Conservation (phyloP, 2,329 filamentous ascomycete genomes). For the Fusarium chlamydosporum region DNA sequence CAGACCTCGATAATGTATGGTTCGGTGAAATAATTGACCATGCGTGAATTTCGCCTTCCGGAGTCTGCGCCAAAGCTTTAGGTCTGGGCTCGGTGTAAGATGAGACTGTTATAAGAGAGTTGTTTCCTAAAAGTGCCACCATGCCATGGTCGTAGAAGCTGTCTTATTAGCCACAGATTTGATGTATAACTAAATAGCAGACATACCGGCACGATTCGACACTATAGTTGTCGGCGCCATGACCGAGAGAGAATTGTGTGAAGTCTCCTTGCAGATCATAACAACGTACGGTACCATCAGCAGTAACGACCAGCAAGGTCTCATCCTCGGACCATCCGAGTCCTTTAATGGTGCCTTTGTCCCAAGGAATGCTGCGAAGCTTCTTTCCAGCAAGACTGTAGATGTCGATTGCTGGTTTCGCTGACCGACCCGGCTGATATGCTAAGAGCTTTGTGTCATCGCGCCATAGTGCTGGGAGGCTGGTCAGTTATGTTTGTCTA, state of each 20-base stretch:
- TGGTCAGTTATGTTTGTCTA: constrained; percentile 22
- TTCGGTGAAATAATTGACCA: constrained; percentile 92
- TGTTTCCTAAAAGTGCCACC: constrained; percentile 91
- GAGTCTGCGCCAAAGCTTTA: constrained; percentile 81
- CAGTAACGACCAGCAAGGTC: constrained; percentile 86
- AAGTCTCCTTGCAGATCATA: constrained; percentile 97
- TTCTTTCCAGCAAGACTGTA: constrained; percentile 94
- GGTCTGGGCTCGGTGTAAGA: constrained; percentile 93
- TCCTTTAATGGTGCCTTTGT: constrained; percentile 87
- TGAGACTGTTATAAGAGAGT: constrained; percentile 86
- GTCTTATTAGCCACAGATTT: constrained; percentile 28
- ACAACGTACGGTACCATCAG: constrained; percentile 90
- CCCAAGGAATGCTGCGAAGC: constrained; percentile 89
- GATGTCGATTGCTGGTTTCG: constrained; percentile 90
- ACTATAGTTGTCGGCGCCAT: constrained; percentile 88
- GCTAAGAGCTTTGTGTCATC: constrained; percentile 88
- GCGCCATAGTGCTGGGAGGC: constrained; percentile 81
- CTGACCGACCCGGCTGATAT: constrained; percentile 77
- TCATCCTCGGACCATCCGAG: constrained; percentile 98
- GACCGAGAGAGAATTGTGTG: constrained; percentile 90
- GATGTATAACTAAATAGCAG: neutral
- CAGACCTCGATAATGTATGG: constrained; percentile 90
- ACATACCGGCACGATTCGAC: constrained; percentile 81
- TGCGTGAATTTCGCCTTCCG: constrained; percentile 83
- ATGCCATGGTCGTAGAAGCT: constrained; percentile 92